phyloP scores from a whole-genome alignment of 2,329 filamentous ascomycete species.

The Hypoxylon sp. region DNA sequence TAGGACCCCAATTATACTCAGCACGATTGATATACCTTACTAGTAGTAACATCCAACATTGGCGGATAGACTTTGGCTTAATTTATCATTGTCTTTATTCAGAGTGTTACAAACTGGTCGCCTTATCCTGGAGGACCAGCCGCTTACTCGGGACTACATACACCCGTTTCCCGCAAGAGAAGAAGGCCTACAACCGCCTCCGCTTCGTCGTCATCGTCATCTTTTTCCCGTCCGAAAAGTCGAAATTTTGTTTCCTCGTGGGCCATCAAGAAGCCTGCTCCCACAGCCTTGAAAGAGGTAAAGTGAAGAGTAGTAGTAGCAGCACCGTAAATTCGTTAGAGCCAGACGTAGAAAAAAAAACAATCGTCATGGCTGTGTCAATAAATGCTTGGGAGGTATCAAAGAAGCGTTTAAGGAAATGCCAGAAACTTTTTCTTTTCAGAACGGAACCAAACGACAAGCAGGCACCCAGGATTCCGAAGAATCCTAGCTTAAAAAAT shows the following conservation, averaged over 20 bases:
- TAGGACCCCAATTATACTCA: constrained; percentile 5
- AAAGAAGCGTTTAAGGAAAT: constrained; percentile 53
- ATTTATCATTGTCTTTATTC: constrained; percentile 37
- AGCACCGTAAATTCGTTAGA: constrained; percentile 51
- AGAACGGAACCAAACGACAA: constrained; percentile 48
- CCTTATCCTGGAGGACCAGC: constrained; percentile 26
- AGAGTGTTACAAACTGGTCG: constrained; percentile 37
- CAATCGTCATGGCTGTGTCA: constrained; percentile 49
- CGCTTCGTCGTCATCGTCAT: constrained; percentile 16
- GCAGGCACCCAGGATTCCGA: constrained; percentile 41
- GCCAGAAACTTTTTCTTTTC: constrained; percentile 52
- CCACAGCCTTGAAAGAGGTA: constrained; percentile 31
- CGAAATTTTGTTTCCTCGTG: constrained; percentile 34
- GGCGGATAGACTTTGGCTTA: constrained; percentile 8
- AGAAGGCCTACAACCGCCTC: constrained; percentile 21
- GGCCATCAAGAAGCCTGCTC: constrained; percentile 44
- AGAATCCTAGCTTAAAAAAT: constrained; percentile 45
- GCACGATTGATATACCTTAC: background rate
- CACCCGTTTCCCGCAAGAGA: constrained; percentile 19
- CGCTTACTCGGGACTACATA: constrained; percentile 41
- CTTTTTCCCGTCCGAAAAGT: constrained; percentile 27
- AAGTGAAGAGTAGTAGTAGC: constrained; percentile 26
- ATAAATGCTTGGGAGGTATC: constrained; percentile 55
- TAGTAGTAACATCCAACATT: constrained; percentile 6
- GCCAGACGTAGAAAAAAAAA: constrained; percentile 46